A percentile compares a stretch with the other conserved stretches of the same genome.
phyloP scores from a whole-genome alignment of 208 protist genomes.

The Leishmania braziliensis region DNA sequence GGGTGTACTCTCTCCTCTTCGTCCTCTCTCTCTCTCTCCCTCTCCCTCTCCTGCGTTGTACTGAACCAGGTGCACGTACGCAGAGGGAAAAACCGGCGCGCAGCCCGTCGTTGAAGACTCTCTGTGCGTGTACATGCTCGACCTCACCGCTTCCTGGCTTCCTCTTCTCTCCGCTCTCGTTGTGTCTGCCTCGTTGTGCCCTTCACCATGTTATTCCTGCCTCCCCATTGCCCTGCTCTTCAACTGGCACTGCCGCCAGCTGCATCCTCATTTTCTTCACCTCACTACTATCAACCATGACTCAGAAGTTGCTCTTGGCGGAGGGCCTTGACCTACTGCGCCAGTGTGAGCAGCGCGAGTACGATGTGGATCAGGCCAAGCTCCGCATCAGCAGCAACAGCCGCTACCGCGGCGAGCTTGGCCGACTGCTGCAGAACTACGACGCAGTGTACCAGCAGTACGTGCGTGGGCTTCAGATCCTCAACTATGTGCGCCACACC shows the following conservation, averaged over 20 bases:
- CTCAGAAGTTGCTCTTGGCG: conserved; percentile 74
- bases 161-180: neutral
- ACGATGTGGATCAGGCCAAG: conserved; percentile 63
- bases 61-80: neutral
- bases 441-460: conserved; percentile 59
- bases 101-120: neutral
- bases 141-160: neutral
- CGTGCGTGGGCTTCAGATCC: conserved; percentile 64
- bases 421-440: conserved; percentile 61
- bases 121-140: neutral
- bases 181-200: neutral
- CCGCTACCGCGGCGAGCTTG: conserved; percentile 51
- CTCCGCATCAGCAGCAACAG: conserved; percentile 41
- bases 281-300: conserved; percentile 39
- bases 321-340: conserved; percentile 78
- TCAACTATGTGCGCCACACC: conserved; percentile 78
- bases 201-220: too few species aligned
- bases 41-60: neutral
- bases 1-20: neutral
- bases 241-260: neutral
- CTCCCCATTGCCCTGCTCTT: neutral
- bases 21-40: neutral
- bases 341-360: conserved; percentile 72
- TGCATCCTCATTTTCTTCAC: neutral
- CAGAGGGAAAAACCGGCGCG: neutral